Evolutionary conservation across 768 basidiomycete genomes (phyloP), one percentile per base, ranked within the genome.

Genomic region (Agrocybe praecox): DNA sequence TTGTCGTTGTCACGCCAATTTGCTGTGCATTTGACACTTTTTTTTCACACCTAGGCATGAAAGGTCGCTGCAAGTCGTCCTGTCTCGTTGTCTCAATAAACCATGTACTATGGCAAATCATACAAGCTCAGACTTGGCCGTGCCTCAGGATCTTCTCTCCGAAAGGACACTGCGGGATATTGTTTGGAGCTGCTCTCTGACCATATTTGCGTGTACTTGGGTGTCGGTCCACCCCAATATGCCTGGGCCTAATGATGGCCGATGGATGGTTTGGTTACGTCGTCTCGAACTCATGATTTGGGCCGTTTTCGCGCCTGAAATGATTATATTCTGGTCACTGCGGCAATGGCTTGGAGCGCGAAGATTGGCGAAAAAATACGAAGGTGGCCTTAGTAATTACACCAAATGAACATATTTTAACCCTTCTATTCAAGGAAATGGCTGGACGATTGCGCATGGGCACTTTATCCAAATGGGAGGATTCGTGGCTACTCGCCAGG

Each of bases 391-490:
- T 40, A 40, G 6, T 40, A 40, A 6, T 40, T 15, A 40, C 5
- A 14, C 14, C 5, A 5, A 40, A 6, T 15, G n/a, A 5, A 40
- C 36, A 6, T 14, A 6, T 3, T 40, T 40, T 40, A 14, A 15
- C 12, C 6, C 5, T 40, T 40, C 5, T 29, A 9, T 29, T 40
- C 36, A 40, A 40, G 36, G 5, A 40, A 6, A 14, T n/a, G 22
- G 23, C 11, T 53, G 57, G 57, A 58, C 46, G 4, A 49, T 46
- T 17, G 49, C 49, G 4, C 57, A 58, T 23, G 57, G 57, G 15
- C 48, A 48, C 29, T 58, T 58, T 18, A 18, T 58, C 18, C 48
- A 47, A 19, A 58, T 58, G 57, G 57, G 57, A 14, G 57, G 57
- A 3, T 58, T 58, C 44, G 36, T 40, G 5, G 19, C 53, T 19